A percentile compares a stretch with the other conserved stretches of the same genome.
These are phyloP conservation scores for Cinnamomum chago DNA, from an alignment of 164 flowering plant genomes.

Conservation along the genomic window DNA sequence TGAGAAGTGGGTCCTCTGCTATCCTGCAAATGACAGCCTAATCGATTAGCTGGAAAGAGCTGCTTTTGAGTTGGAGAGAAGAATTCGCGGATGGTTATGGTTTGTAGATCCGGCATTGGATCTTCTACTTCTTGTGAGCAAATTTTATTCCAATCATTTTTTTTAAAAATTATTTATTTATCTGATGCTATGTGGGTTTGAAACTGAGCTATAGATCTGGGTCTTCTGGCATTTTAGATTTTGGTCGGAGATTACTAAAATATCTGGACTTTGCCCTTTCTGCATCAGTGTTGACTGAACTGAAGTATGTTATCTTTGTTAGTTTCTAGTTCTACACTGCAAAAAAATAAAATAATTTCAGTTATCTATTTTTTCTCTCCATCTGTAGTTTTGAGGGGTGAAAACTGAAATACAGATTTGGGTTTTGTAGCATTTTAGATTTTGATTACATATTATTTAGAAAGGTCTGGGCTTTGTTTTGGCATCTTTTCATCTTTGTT, in stretches of 20 bases:
- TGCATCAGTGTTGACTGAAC: too few relatives aligned
- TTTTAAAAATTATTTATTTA: too few relatives aligned
- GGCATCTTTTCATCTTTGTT: not conserved
- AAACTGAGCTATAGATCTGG: not conserved
- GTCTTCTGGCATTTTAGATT: not conserved
- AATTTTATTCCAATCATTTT: too few relatives aligned
- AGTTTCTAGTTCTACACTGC: not conserved
- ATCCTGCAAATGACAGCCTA: not conserved
- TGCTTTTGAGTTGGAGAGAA: not conserved
- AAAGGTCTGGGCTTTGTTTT: not conserved
- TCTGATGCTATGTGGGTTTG: not conserved
- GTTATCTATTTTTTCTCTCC: not conserved
- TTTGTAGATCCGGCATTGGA: not conserved
- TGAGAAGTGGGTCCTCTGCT: not conserved
- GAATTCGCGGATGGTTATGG: not conserved
- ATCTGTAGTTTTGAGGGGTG: not conserved
- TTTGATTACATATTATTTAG: not conserved
- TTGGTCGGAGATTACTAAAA: not conserved
- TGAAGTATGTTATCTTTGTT: not conserved
- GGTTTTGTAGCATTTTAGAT: constrained; percentile 2
- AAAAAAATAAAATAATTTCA: too few relatives aligned
- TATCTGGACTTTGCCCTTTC: not conserved
- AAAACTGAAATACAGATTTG: constrained; percentile 9
- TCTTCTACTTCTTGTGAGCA: not conserved
- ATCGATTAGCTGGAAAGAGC: not conserved